Conservation (phyloP, 2,329 filamentous ascomycete species). For the Fusarium ramigenum region DNA sequence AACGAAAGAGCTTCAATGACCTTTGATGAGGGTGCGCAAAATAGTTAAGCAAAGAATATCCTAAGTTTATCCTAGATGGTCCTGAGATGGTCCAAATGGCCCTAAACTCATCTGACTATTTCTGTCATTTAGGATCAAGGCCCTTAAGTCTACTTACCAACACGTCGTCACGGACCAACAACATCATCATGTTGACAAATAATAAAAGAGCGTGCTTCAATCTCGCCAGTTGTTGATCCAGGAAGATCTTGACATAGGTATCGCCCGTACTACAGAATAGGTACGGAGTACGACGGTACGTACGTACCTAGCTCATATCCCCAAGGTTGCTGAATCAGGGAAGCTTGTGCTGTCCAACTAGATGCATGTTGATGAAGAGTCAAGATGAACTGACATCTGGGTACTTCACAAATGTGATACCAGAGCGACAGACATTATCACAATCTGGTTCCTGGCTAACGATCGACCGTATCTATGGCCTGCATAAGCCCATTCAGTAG, state of each 20-base stretch:
- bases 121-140: not conserved
- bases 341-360: not conserved
- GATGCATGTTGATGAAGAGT: not conserved
- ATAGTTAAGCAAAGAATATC: not conserved
- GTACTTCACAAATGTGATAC: constrained; percentile 3
- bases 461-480: constrained; percentile 22
- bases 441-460: constrained; percentile 28
- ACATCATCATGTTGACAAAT: not conserved
- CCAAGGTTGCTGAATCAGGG: not conserved
- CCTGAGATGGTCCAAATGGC: not conserved
- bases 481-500: constrained; percentile 28
- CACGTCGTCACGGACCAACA: constrained; percentile 21
- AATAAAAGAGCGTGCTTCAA: constrained; percentile 1
- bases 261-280: not conserved
- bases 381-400: not conserved
- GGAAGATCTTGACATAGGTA: constrained; percentile 23
- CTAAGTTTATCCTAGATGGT: not conserved
- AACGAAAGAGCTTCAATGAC: constrained; percentile 28
- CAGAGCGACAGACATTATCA: constrained; percentile 1
- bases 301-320: not conserved
- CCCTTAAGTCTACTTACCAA: not conserved
- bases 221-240: constrained; percentile 19
- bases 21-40: not conserved
- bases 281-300: not conserved
- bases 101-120: not conserved